These are phyloP conservation scores for Saturnispora quitensis DNA, from an alignment of 805 yeast species.

Conservation along the genomic window DNA sequence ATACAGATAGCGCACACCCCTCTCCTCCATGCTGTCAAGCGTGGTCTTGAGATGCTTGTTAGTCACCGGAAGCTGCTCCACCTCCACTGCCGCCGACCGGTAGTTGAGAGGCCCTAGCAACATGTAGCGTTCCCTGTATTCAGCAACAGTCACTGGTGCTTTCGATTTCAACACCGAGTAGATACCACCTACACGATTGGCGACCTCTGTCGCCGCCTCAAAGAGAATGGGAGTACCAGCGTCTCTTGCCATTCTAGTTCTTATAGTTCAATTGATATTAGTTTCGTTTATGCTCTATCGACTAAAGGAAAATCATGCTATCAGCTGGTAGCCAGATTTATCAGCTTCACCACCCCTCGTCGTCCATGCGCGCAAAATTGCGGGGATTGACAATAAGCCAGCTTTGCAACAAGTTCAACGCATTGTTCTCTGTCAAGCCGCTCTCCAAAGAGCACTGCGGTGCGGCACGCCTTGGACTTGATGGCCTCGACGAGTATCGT, in stretches of 20 bases:
- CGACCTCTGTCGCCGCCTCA: slow-evolving; percentile 96
- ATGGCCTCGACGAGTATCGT: slow-evolving; percentile 38
- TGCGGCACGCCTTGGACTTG: slow-evolving; percentile 57
- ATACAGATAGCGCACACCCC: slow-evolving; percentile 78
- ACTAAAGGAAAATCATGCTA: not conserved
- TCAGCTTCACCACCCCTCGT: slow-evolving; percentile 52
- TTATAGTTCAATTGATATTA: not conserved
- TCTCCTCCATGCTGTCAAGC: slow-evolving; percentile 65
- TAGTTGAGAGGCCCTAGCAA: slow-evolving; percentile 80
- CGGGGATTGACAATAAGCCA: slow-evolving; percentile 48
- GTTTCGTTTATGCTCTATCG: not conserved
- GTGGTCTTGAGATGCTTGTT: slow-evolving; percentile 46
- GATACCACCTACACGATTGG: slow-evolving; percentile 95
- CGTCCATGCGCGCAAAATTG: slow-evolving; percentile 84
- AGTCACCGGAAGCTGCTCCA: slow-evolving; percentile 54
- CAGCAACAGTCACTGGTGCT: slow-evolving; percentile 94
- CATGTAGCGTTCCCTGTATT: slow-evolving; percentile 79
- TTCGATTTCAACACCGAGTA: slow-evolving; percentile 93
- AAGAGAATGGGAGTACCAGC: slow-evolving; percentile 79
- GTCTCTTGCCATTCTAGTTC: slow-evolving; percentile 60
- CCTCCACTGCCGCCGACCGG: slow-evolving; percentile 67
- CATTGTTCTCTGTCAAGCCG: slow-evolving; percentile 36
- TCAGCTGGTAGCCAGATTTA: not conserved
- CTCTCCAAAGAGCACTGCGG: slow-evolving; percentile 68
- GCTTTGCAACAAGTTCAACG: slow-evolving; percentile 30